These are phyloP conservation scores for Clarireedia sp. DNA, from an alignment of 2,329 filamentous ascomycete genomes.

Conservation along the genomic window DNA sequence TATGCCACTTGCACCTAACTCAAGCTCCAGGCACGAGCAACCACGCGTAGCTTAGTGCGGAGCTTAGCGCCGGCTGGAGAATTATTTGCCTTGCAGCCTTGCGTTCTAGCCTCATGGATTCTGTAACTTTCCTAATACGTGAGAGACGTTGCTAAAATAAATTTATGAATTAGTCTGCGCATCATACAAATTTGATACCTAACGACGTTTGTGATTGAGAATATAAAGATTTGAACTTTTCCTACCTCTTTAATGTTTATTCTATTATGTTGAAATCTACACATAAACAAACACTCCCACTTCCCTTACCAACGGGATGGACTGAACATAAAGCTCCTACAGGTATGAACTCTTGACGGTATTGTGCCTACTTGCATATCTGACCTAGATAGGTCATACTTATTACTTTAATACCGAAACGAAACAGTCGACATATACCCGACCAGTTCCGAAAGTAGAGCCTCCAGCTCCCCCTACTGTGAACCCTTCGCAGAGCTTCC, in stretches of 20 bases:
- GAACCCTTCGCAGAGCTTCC: slow-evolving; percentile 33
- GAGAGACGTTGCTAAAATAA: too few species aligned
- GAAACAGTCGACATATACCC: slow-evolving; percentile 79
- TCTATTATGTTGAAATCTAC: slow-evolving; percentile 65
- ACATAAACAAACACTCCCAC: slow-evolving; percentile 49
- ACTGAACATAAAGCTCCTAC: slow-evolving; percentile 87
- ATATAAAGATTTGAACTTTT: background rate
- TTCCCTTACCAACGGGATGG: slow-evolving; percentile 72
- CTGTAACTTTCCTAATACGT: background rate
- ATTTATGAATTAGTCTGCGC: too few species aligned
- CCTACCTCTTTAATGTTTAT: slow-evolving; percentile 3
- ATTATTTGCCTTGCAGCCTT: slow-evolving; percentile 5
- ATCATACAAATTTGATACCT: too few species aligned
- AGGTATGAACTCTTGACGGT: slow-evolving; percentile 21
- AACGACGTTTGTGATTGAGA: background rate
- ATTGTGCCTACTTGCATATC: background rate
- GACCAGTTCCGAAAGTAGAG: slow-evolving; percentile 45
- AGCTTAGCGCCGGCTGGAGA: slow-evolving; percentile 3
- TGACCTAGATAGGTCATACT: slow-evolving; percentile 43
- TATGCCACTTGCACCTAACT: slow-evolving; percentile 2
- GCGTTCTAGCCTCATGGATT: background rate
- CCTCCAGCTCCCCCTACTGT: slow-evolving; percentile 19
- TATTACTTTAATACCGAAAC: slow-evolving; percentile 84
- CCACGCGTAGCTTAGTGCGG: slow-evolving; percentile 13
- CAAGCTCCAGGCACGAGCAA: slow-evolving; percentile 25